Base-by-base conservation (phyloP, 1,284 basidiomycete species). In the Coniferiporia sulphurascens region DNA sequence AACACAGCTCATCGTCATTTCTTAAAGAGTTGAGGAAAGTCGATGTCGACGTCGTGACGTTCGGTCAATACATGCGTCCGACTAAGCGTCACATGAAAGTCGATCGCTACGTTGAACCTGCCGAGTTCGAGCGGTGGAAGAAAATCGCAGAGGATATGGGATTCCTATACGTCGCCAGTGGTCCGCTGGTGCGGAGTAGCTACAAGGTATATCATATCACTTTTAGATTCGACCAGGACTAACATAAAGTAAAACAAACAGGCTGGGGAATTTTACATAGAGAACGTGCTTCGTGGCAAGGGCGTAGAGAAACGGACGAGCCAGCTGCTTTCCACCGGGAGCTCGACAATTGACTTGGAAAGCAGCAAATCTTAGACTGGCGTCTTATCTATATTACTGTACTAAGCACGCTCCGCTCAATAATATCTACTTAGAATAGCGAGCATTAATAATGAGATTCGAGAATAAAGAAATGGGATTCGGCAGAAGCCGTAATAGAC, bases 1-100 rank as follows among this genome's bases (percentile, higher is more conserved):
- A 5, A n/a, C 22, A 8, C 48, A 9, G 43, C n/a, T 21, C 1
- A 53, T 10, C 48, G 52, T 22, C 7, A 21, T 41, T 5, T n/a
- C n/a, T 43, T 32, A 57, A 70, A 93, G 96, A 96, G 65, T 81
- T 99, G 3, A 87, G 96, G 46, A 88, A 87, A 64, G 79, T 85
- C 43, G 81, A 94, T 63, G 96, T 99, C 38, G 95, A 99, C 70
- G 96, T 99, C 8, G 95, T 99, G 35, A 99, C 97, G 0, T 98
- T 99, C 70, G 97, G 97, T 1, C 97, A 99, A 76, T 99, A 99
- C 75, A 99, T 99, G 97, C 88, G 97, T 49, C 97, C 97, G 1
- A 99, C 97, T 1, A 99, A 99, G 74, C 83, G 89, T 36, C 97
- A 99, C 74, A 99, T 99, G 97, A 99, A 98, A 74, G 97, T 99